Evolutionary conservation across 306 rosid genomes (phyloP), one percentile per base, ranked within the genome.

Genomic region (Cicer chorassanicum): DNA sequence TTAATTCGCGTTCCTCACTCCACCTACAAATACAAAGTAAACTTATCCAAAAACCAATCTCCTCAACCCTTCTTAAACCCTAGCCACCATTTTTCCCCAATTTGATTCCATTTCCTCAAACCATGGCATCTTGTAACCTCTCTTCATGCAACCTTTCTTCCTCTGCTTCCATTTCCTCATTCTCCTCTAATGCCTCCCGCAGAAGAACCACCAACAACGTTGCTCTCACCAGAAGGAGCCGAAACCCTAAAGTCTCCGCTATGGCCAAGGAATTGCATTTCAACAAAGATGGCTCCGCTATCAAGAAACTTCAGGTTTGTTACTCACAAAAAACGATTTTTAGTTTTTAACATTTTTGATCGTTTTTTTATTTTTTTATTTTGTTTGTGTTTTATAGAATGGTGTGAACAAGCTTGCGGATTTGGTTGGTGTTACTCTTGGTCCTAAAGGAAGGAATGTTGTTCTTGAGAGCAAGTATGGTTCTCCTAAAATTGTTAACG

Each of bases 361-460:
- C 36, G 36, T 29, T 29, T 29, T 29, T 29, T 29, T 29, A 3
- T 29, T 0, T 2, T 1, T 0, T 12, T 2, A 19, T 6, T 34
- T 67, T 44, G 1, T 7, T 50, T 72, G 48, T 66, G 49, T 34
- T 60, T 21, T 55, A 1, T 63, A 95, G 99, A 86, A 59, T 51
- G 99, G 99, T 59, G 99, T 95, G 66, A 95, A 95, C 91, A 95
- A 95, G 88, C 99, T 95, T 19, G 98, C 99, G 11, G 99, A 95
- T 76, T 83, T 95, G 66, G 99, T 95, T 69, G 99, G 99, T n/a
- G 99, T 95, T 62, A 95, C 99, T 0, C 99, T 95, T 77, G 99
- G 99, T 39, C 99, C 99, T 1, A 95, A 92, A 81, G 99, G 99
- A 45, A 90, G 99, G 82, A 95, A 95, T 82, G 99, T 95, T 61